Evolutionary conservation across 768 basidiomycete species (phyloP), one percentile per base, ranked within the genome.

Genomic region (Suillus brevipes): DNA sequence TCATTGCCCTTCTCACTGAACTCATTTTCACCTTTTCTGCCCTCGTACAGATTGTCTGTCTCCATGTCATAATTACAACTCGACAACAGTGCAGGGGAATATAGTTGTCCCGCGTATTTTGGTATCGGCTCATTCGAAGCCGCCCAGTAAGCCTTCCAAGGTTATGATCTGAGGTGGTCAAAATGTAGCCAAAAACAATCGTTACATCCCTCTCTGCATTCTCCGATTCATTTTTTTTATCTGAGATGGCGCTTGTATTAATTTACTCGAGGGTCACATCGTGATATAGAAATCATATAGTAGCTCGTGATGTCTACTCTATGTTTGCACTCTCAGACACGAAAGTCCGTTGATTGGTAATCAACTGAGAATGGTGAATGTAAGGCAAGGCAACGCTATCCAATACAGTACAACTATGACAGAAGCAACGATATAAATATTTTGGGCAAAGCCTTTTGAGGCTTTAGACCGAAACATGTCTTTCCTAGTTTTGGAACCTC

Each of bases 71-170:
- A 20, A 40, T 40, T 34, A 34, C 20, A n/a, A 55, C 5, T 55
- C 16, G 14, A 20, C 28, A 31, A 31, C 52, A 31, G 28, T 18
- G 7, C 34, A 40, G 28, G 6, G 56, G 4, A 23, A 59, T 12
- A 20, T 12, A 28, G 18, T 4, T 13, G 6, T 10, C 12, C 28
- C 40, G 18, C n/a, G 16, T 23, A n/a, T 18, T 25, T 36, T 13
- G 55, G 23, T 50, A 37, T 64, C 66, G 85, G 85, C 84, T 84
- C 84, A 82, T 74, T 85, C 85, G 85, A 86, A 86, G 85, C 85
- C 81, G 83, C 64, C 68, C 75, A 68, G 74, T 77, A 74, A 75
- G 77, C 79, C 78, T 61, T 52, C 34, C 14, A 57, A 65, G 74
- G 79, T 78, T 70, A 77, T 83, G 81, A 74, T 78, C 77, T 72